Evolutionary conservation across 1,284 basidiomycete species (phyloP), one percentile per base, ranked within the genome.

Genomic region (Ceratobasidium theobromae): DNA sequence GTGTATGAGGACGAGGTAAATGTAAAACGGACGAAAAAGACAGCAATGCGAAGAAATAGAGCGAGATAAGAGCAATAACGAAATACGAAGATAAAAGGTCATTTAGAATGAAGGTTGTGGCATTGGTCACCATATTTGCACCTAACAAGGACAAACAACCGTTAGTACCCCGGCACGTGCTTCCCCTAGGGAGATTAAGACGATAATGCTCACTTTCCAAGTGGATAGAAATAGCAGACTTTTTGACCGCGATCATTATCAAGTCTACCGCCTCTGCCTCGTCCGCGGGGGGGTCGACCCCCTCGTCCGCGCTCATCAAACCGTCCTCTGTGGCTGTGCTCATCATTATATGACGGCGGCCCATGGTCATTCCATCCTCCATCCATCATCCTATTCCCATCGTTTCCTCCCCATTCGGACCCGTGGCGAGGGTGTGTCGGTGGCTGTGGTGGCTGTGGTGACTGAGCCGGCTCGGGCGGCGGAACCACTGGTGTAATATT

Each of bases 41-140:
- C 16, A 33, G 25, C 12, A 45, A 23, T 28, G 32, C 16, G 6
- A 21, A 49, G 30, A 43, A 27, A 52, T 30, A 48, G 12, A 38
- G 23, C 45, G 54, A 28, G 32, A 28, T 46, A 43, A 43, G 16
- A 43, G 16, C 40, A 43, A 35, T 30, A 65, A n/a, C 46, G 45
- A 62, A 49, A 53, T 14, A 16, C 25, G 25, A 45, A 48, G 28
- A 45, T 35, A 27, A 55, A 48, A 48, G 45, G 64, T 54, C 64
- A 53, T 65, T 46, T 28, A 41, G 46, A 27, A 40, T 54, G 64
- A 45, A 65, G 52, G 51, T 49, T 48, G 28, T 67, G 74, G 67
- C 84, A 89, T 75, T 91, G 89, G 79, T 91, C 89, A 67, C 89
- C 89, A 74, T 85, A 91, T 81, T 84, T 86, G 83, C 89, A 91